Evolutionary conservation across 2,329 filamentous ascomycete genomes (phyloP).

Genomic region (Diaporthe amygdali): DNA sequence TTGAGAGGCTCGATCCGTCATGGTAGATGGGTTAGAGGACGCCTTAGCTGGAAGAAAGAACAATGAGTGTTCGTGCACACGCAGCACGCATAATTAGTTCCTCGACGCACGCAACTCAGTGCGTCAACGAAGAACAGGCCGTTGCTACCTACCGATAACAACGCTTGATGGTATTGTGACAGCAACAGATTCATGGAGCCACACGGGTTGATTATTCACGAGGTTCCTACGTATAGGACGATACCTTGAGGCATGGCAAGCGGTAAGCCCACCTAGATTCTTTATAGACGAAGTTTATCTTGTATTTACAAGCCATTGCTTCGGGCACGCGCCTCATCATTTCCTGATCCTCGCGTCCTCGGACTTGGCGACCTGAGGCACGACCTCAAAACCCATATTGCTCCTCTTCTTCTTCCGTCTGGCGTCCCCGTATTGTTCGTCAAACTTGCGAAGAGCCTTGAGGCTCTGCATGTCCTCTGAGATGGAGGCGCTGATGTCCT

Average conservation of each 20-base stretch:
- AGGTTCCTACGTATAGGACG: neutral
- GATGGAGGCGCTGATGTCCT: slow-evolving; percentile 90
- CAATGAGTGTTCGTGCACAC: too few species aligned
- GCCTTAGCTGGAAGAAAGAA: too few species aligned
- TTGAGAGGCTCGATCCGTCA: too few species aligned
- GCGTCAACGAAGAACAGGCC: too few species aligned
- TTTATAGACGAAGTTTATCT: neutral
- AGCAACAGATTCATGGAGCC: neutral
- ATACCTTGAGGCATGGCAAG: neutral
- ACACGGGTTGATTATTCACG: too few species aligned
- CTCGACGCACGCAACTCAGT: too few species aligned
- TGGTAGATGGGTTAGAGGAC: too few species aligned
- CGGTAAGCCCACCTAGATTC: neutral
- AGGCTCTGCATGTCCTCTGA: slow-evolving; percentile 92
- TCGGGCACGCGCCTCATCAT: neutral
- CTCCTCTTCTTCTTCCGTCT: slow-evolving; percentile 67
- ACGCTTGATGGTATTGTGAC: neutral
- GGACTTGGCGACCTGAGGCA: slow-evolving; percentile 42
- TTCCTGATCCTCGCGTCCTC: slow-evolving; percentile 50
- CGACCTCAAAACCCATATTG: slow-evolving; percentile 64
- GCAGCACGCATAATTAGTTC: too few species aligned
- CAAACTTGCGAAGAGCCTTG: slow-evolving; percentile 89
- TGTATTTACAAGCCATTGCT: neutral
- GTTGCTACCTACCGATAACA: neutral
- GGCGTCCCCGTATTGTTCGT: slow-evolving; percentile 90